Base-by-base conservation (phyloP, 208 protist genomes). In the Leishmania guyanensis region DNA sequence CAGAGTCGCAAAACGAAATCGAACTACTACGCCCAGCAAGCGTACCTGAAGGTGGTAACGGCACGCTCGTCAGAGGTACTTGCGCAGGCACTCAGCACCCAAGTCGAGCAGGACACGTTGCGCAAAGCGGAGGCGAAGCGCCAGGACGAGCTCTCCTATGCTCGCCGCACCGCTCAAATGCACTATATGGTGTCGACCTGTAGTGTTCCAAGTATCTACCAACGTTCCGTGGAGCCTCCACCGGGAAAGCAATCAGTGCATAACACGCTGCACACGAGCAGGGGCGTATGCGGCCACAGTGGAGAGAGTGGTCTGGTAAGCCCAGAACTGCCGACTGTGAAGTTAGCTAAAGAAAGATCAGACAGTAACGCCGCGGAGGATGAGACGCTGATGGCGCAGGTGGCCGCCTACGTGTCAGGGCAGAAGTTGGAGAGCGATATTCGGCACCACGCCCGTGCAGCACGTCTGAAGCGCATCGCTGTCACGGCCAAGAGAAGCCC, bases 21-120 rank as follows among this genome's bases (percentile, higher is more conserved):
- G 33, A 88, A 93, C 85, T 96, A 91, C 78, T 96, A 96, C 77
- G 93, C 90, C 0, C 82, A 86, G 58, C 89, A 91, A 71, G 60
- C 56, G 8, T 96, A 94, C 77, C 84, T 96, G 62, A 50, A 84
- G 22, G 43, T 62, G 1, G 91, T 93, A 70, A 77, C 82, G 36
- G n/a, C 84, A n/a, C 80, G 84, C 9, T 70, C 81, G 58, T 78
- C 91, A 14, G 81, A 84, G 26, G 80, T 82, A 29, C 51, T 90
- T 22, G 83, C 83, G 16, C 75, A 84, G 10, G 68, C 83, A 22
- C 74, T 85, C 60, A 66, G 83, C 64, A 78, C 85, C 9, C 79
- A 89, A 29, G 78, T 84, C 17, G 74, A 80, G 26, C 81, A 84
- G 46, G 81, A 84, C 58, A 54, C 26, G 16, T 29, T 77, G 65